Percentiles rank a stretch among this genome's conserved stretches.
Conservation (phyloP, 2,329 filamentous ascomycete species). For the Apiospora malaysiana region DNA sequence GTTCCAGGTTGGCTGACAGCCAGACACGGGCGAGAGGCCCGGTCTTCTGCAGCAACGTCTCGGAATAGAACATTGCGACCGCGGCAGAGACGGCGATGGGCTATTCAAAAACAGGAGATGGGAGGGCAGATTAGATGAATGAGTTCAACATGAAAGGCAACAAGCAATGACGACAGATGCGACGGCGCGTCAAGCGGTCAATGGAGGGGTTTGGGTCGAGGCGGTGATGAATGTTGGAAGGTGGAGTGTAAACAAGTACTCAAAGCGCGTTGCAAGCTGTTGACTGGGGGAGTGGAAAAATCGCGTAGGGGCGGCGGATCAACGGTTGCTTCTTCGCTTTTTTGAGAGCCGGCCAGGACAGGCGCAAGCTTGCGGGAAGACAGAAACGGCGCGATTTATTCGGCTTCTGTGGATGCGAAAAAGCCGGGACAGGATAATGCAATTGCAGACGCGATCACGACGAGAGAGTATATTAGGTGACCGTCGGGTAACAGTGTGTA, state of each 20-base stretch:
- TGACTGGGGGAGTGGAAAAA: conserved; percentile 20
- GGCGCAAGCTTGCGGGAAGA: neutral
- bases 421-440: conserved; percentile 2
- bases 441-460: conserved; percentile 13
- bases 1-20: conserved; percentile 97
- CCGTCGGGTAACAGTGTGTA: neutral
- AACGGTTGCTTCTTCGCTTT: conserved; percentile 15
- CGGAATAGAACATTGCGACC: conserved; percentile 91
- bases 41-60: conserved; percentile 93
- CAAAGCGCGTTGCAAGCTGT: conserved; percentile 20
- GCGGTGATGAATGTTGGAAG: conserved; percentile 15
- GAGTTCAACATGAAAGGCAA: conserved; percentile 26
- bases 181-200: conserved; percentile 19
- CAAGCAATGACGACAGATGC: conserved; percentile 20
- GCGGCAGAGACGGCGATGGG: conserved; percentile 33
- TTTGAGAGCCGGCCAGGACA: neutral
- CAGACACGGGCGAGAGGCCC: conserved; percentile 97
- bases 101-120: conserved; percentile 19
- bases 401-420: neutral
- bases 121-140: neutral
- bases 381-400: neutral
- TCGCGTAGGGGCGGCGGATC: conserved; percentile 19
- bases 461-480: conserved; percentile 3
- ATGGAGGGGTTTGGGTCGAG: conserved; percentile 17
- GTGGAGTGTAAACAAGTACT: conserved; percentile 20